A percentile compares a stretch with the other conserved stretches of the same genome.
Evolutionary conservation across 768 basidiomycete genomes (phyloP).

Genomic region (Tulasnella sp.): DNA sequence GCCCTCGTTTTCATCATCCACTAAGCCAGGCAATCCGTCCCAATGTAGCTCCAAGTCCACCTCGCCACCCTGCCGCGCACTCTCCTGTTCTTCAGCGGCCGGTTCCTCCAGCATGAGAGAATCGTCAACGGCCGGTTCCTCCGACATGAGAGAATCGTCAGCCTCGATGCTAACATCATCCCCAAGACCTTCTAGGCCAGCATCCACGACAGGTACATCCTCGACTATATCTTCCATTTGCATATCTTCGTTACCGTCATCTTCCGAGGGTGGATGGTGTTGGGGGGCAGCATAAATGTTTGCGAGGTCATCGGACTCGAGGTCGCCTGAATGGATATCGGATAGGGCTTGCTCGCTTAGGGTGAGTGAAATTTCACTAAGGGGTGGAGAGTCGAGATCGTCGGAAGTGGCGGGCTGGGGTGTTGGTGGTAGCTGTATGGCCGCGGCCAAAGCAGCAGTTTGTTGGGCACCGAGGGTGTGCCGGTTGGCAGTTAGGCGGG

Average conservation of each 20-base stretch:
- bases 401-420: background rate
- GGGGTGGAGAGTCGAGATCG: background rate
- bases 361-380: background rate
- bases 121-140: no score
- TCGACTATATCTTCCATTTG: no score
- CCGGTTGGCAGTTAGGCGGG: background rate
- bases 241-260: background rate
- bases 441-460: background rate
- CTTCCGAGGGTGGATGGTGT: background rate
- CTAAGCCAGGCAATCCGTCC: no score
- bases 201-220: no score
- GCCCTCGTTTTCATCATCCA: no score
- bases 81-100: no score
- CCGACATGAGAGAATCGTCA: no score
- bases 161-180: no score
- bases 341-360: background rate
- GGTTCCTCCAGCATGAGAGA: no score
- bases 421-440: background rate
- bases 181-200: no score
- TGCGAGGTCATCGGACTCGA: background rate
- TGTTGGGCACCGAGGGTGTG: background rate
- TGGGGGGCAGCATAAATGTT: background rate
- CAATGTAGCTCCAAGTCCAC: no score
- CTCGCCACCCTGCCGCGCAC: no score
- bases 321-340: background rate